phyloP scores from a whole-genome alignment of 805 yeast species.

The Suhomyces kilbournensis region DNA sequence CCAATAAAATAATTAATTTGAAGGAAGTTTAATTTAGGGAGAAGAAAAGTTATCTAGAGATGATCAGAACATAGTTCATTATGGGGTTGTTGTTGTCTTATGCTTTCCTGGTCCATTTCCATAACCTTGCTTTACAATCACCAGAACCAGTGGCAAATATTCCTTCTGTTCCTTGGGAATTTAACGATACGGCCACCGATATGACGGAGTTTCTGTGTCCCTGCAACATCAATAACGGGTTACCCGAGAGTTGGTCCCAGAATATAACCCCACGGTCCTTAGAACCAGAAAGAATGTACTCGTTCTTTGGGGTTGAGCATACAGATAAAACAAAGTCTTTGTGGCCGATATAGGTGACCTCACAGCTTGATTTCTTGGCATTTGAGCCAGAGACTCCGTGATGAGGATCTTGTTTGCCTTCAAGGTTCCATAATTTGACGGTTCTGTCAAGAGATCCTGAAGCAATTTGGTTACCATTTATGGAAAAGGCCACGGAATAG shows the following conservation, averaged over 20 bases:
- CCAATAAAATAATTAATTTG: background rate
- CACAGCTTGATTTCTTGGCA: constrained; percentile 57
- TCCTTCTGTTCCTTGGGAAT: constrained; percentile 68
- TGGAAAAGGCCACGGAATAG: constrained; percentile 89
- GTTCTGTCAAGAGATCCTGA: constrained; percentile 95
- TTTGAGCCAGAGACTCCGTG: constrained; percentile 16
- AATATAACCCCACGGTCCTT: constrained; percentile 96
- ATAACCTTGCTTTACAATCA: constrained; percentile 94
- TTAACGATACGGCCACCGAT: constrained; percentile 86
- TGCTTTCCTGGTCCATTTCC: constrained; percentile 71
- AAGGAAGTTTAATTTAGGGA: background rate
- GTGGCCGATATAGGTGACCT: constrained; percentile 92
- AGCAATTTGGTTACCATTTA: constrained; percentile 86
- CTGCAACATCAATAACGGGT: constrained; percentile 90
- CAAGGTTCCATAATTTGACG: constrained; percentile 92
- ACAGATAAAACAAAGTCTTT: constrained; percentile 93
- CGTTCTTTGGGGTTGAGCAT: constrained; percentile 89
- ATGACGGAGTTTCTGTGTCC: constrained; percentile 96
- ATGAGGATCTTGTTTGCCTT: constrained; percentile 42
- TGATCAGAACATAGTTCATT: background rate
- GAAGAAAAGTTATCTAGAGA: background rate
- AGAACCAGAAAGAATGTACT: constrained; percentile 89
- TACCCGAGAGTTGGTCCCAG: constrained; percentile 93
- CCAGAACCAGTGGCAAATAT: constrained; percentile 97
- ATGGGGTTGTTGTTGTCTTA: background rate